A percentile compares a stretch with the other conserved stretches of the same genome.
These are phyloP conservation scores for Erythrobasidium hasegawianum DNA, from an alignment of 1,284 basidiomycete species.

Conservation along the genomic window DNA sequence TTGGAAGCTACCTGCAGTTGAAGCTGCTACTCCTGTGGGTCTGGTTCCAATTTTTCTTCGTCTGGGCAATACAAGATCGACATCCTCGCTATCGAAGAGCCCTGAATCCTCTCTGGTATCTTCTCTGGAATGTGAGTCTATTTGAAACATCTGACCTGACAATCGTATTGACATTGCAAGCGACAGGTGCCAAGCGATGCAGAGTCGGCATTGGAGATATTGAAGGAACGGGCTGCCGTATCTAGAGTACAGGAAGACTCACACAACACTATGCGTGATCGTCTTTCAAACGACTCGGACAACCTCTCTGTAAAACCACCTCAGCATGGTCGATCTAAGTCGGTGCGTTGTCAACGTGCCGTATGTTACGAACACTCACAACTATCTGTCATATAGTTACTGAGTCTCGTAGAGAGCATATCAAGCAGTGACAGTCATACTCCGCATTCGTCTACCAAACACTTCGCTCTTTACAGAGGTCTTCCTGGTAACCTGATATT, in stretches of 20 bases:
- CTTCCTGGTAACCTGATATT: slow-evolving; percentile 24
- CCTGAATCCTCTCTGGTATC: slow-evolving; percentile 33
- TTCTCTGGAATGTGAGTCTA: slow-evolving; percentile 17
- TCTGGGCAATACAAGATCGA: slow-evolving; percentile 33
- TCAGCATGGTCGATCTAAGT: not conserved
- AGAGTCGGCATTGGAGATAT: slow-evolving; percentile 18
- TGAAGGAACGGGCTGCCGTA: slow-evolving; percentile 1
- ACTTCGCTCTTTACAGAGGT: slow-evolving; percentile 26
- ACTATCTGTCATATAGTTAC: not conserved
- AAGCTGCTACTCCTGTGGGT: slow-evolving; percentile 24
- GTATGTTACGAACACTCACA: too few species aligned
- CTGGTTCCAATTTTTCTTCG: slow-evolving; percentile 34
- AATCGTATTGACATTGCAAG: too few species aligned
- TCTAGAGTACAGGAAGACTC: too few species aligned
- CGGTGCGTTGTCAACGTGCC: too few species aligned
- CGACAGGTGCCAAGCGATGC: slow-evolving; percentile 25
- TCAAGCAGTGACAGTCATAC: not conserved
- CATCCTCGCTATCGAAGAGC: slow-evolving; percentile 34
- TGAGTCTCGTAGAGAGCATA: not conserved
- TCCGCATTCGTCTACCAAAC: not conserved
- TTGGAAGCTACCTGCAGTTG: slow-evolving; percentile 10
- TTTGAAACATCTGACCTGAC: too few species aligned
- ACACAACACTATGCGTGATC: too few species aligned
- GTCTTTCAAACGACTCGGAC: not conserved
- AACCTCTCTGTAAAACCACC: not conserved